These are phyloP conservation scores for Aspergillus carlsbadensis DNA, from an alignment of 495 filamentous ascomycete genomes.

Conservation along the genomic window DNA sequence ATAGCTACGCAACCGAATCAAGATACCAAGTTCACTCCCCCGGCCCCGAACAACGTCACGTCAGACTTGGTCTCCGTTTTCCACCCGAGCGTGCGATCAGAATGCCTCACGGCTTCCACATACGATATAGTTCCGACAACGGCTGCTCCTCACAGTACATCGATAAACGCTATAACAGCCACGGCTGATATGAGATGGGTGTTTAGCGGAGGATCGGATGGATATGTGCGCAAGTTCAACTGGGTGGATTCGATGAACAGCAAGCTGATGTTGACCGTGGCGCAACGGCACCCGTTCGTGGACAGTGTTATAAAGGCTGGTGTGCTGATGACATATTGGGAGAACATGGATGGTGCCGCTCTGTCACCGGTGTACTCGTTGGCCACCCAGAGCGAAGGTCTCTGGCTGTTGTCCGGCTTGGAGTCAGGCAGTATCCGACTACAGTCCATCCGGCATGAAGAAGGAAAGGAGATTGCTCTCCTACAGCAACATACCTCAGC, in stretches of 20 bases:
- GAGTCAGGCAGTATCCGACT: slow-evolving; percentile 92
- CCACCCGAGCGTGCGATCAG: slow-evolving; percentile 71
- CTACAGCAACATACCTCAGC: slow-evolving; percentile 86
- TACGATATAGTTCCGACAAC: slow-evolving; percentile 98
- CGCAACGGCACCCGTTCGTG: slow-evolving; percentile 94
- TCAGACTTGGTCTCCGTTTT: slow-evolving; percentile 37
- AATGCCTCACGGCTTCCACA: slow-evolving; percentile 74
- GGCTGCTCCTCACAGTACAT: slow-evolving; percentile 92
- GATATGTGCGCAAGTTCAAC: slow-evolving; percentile 93
- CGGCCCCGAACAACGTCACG: slow-evolving; percentile 31
- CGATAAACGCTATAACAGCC: slow-evolving; percentile 87
- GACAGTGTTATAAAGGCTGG: slow-evolving; percentile 96
- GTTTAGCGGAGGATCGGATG: slow-evolving; percentile 89
- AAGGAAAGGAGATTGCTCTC: slow-evolving; percentile 81
- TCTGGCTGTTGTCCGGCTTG: slow-evolving; percentile 88
- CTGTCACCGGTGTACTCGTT: slow-evolving; percentile 91
- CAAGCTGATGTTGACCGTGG: slow-evolving; percentile 90
- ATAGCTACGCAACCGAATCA: slow-evolving; percentile 41
- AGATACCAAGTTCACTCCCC: slow-evolving; percentile 35
- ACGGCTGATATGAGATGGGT: slow-evolving; percentile 96
- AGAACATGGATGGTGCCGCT: slow-evolving; percentile 64
- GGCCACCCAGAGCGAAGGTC: slow-evolving; percentile 81
- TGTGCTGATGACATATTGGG: slow-evolving; percentile 93
- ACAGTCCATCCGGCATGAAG: slow-evolving; percentile 91
- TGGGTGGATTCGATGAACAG: slow-evolving; percentile 94